Evolutionary conservation across 139 green algal genomes (phyloP).

Genomic region (Tetradesmus obliquus): DNA sequence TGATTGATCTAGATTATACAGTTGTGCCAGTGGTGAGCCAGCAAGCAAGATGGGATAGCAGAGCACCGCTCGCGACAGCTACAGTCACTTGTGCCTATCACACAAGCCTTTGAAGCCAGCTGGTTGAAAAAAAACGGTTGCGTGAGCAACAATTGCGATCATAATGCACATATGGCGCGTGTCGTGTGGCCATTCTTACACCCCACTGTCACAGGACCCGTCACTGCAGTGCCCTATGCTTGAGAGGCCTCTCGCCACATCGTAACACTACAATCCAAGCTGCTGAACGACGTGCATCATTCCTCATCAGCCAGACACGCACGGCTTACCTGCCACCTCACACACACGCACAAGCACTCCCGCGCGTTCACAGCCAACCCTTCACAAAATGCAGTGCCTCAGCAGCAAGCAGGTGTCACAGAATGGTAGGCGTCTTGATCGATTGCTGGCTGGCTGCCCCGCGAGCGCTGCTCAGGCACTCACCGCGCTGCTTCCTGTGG

Average conservation of each 20-base stretch:
- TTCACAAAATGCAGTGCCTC: neutral
- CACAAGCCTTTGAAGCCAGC: neutral
- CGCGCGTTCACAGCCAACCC: neutral
- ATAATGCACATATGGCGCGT: neutral
- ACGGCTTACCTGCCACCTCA: neutral
- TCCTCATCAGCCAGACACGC: neutral
- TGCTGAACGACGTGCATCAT: neutral
- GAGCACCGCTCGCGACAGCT: neutral
- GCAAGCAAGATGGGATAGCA: neutral
- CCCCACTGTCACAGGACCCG: neutral
- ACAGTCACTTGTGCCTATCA: neutral
- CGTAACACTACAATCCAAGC: neutral
- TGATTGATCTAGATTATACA: no score
- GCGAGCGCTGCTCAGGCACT: neutral
- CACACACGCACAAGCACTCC: neutral
- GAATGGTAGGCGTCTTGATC: neutral
- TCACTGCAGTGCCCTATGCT: neutral
- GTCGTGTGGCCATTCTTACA: neutral
- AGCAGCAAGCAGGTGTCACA: neutral
- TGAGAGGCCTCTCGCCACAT: no score
- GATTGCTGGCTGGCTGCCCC: neutral
- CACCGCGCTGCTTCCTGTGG: neutral
- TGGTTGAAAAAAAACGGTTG: neutral
- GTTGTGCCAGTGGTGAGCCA: no score
- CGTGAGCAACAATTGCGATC: neutral